phyloP scores from a whole-genome alignment of 2,329 filamentous ascomycete genomes.

The Neonectria neomacrospora region DNA sequence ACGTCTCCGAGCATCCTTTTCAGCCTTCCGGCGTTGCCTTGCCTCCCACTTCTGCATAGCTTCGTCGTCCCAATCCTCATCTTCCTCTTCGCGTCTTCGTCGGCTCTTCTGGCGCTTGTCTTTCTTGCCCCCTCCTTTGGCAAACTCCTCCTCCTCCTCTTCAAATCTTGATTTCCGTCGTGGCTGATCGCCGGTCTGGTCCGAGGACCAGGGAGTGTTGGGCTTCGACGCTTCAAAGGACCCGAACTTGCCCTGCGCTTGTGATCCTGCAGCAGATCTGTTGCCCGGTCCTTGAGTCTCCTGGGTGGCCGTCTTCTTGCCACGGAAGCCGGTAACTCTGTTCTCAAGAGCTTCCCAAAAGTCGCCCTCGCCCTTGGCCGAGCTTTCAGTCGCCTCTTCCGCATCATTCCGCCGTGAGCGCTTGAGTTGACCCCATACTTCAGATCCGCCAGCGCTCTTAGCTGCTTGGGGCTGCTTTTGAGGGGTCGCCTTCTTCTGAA shows the following conservation, averaged over 20 bases:
- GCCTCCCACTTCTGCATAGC: conserved; percentile 51
- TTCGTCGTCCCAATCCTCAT: conserved; percentile 55
- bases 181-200: conserved; percentile 32
- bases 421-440: conserved; percentile 43
- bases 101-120: conserved; percentile 42
- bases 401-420: conserved; percentile 25
- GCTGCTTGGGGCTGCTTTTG: neutral
- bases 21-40: conserved; percentile 55
- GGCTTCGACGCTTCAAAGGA: neutral
- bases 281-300: neutral
- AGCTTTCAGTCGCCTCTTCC: conserved; percentile 3
- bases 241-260: neutral
- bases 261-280: neutral
- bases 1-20: conserved; percentile 54
- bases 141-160: conserved; percentile 37
- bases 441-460: conserved; percentile 6
- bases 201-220: conserved; percentile 9
- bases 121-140: conserved; percentile 38
- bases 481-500: conserved; percentile 1
- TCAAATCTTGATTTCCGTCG: conserved; percentile 49
- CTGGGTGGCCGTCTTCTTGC: conserved; percentile 11
- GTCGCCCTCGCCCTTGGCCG: conserved; percentile 9
- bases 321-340: conserved; percentile 36
- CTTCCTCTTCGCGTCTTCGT: conserved; percentile 37
- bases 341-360: conserved; percentile 43